These are phyloP conservation scores for Aureobasidium sp. DNA, from an alignment of 2,329 filamentous ascomycete species.

Conservation along the genomic window DNA sequence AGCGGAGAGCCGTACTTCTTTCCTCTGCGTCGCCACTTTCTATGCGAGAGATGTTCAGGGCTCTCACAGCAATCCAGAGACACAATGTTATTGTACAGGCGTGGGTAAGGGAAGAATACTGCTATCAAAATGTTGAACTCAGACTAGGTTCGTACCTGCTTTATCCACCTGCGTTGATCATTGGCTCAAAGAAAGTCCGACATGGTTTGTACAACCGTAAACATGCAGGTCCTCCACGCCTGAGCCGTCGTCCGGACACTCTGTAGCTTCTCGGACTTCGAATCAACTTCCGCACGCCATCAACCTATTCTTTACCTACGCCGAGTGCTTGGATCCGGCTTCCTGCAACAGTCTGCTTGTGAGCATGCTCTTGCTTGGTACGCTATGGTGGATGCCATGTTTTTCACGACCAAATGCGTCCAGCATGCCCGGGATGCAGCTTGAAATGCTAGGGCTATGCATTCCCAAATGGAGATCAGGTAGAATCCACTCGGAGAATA, in stretches of 20 bases:
- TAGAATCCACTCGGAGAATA: neutral
- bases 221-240: neutral
- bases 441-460: constrained; percentile 8
- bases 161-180: neutral
- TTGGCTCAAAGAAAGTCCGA: constrained; percentile 7
- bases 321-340: neutral
- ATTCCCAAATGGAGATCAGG: neutral
- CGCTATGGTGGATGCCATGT: neutral
- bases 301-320: neutral
- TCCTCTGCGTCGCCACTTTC: neutral
- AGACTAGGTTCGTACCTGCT: neutral
- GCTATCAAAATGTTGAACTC: neutral
- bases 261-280: constrained; percentile 7
- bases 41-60: neutral
- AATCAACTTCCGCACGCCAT: constrained; percentile 4
- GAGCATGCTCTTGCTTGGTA: constrained; percentile 1
- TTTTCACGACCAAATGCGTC: neutral
- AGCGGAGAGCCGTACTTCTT: constrained; percentile 11
- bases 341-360: neutral
- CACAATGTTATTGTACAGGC: neutral
- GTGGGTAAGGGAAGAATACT: neutral
- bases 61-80: neutral
- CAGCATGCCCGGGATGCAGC: neutral
- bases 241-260: neutral
- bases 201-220: neutral